Percentiles rank a stretch among this genome's conserved stretches.
phyloP scores from a whole-genome alignment of 148 eudicot species.

The Silene conica region DNA sequence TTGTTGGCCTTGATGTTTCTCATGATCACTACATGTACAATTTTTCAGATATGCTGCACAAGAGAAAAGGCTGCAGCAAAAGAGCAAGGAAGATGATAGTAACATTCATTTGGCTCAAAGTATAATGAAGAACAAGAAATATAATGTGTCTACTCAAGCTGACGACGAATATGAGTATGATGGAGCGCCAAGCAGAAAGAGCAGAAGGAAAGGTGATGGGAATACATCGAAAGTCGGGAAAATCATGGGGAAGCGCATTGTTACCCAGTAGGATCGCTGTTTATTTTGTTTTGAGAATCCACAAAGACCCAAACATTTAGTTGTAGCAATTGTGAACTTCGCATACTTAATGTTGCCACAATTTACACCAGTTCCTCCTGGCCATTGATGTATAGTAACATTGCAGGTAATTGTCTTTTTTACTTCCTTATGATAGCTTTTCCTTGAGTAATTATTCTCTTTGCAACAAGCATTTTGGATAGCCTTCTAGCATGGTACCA shows the following conservation, averaged over 20 bases:
- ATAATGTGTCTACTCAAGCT: constrained; percentile 50
- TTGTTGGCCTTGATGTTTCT: neutral
- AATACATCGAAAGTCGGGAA: constrained; percentile 33
- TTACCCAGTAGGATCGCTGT: constrained; percentile 90
- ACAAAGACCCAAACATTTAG: constrained; percentile 76
- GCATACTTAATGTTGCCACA: constrained; percentile 79
- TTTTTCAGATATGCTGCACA: constrained; percentile 48
- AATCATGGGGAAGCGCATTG: constrained; percentile 46
- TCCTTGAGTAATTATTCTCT: neutral
- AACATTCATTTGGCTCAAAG: constrained; percentile 71
- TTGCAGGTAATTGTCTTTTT: constrained; percentile 52
- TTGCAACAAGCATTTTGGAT: neutral
- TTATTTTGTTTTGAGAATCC: constrained; percentile 92
- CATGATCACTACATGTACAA: neutral
- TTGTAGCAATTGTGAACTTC: constrained; percentile 85
- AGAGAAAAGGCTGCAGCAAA: constrained; percentile 44
- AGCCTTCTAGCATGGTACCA: neutral
- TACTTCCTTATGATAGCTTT: neutral
- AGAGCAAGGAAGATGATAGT: constrained; percentile 70
- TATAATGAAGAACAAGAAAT: constrained; percentile 60
- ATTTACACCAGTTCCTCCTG: constrained; percentile 70
- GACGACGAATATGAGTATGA: constrained; percentile 96
- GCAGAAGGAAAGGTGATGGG: constrained; percentile 46
- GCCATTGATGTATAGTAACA: constrained; percentile 87
- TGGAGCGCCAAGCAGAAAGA: constrained; percentile 66